A percentile compares a stretch with the other conserved stretches of the same genome.
Conservation (phyloP, 2,329 filamentous ascomycete species). For the Acrocalymma vagum region DNA sequence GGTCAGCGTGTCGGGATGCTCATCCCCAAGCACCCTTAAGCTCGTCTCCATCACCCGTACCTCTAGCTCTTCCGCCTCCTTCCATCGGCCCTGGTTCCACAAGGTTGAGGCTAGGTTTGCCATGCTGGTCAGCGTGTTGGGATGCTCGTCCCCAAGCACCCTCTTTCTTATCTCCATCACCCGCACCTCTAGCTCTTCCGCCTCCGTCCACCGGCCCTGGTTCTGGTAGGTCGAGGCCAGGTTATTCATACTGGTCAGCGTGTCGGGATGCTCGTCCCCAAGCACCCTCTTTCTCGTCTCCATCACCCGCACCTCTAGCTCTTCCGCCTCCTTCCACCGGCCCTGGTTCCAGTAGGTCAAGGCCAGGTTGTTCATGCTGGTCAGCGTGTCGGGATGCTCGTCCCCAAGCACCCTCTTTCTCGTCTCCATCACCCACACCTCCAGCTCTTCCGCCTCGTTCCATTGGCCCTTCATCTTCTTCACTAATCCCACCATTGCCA, state of each 20-base stretch:
- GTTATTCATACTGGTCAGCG: conserved; percentile 10
- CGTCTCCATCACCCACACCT: too few relatives aligned
- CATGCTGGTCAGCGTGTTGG: neutral
- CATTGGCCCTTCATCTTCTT: neutral
- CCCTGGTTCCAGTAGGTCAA: conserved; percentile 3
- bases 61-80: conserved; percentile 6
- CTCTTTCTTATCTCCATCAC: conserved; percentile 9
- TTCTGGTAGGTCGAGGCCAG: conserved; percentile 2
- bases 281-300: conserved; percentile 10
- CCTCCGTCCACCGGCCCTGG: conserved; percentile 11
- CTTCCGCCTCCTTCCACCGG: conserved; percentile 8
- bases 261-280: conserved; percentile 10
- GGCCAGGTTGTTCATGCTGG: conserved; percentile 10
- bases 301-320: conserved; percentile 6
- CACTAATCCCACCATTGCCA: conserved; percentile 11
- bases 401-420: conserved; percentile 10
- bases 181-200: conserved; percentile 9
- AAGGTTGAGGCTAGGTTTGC: conserved; percentile 1
- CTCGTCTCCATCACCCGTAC: conserved; percentile 8
- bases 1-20: conserved; percentile 11
- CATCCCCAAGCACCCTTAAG: conserved; percentile 6
- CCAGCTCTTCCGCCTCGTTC: too few relatives aligned
- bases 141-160: conserved; percentile 11
- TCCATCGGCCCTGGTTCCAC: conserved; percentile 2
- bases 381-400: conserved; percentile 10